Conservation (phyloP, 140 eudicot species). For the Senecio squalidus region DNA sequence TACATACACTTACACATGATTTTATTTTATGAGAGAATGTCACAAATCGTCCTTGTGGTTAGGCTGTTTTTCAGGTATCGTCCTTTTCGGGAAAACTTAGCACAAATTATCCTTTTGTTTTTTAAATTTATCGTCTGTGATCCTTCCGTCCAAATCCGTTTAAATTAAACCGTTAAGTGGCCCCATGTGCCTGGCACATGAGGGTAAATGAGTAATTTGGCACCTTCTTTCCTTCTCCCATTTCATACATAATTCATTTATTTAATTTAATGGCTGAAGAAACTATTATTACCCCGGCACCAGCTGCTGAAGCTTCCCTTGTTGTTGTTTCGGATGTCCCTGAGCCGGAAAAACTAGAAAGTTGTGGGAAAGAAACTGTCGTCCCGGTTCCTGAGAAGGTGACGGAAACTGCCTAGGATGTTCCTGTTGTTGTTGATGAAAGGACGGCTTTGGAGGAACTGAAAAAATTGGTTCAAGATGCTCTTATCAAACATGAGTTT, state of each 20-base stretch:
- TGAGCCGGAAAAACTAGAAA: conserved; percentile 33
- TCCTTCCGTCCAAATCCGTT: too few relatives aligned
- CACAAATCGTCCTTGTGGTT: too few relatives aligned
- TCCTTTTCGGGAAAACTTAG: too few relatives aligned
- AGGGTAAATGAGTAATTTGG: too few relatives aligned
- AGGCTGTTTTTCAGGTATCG: too few relatives aligned
- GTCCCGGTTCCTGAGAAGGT: conserved; percentile 7
- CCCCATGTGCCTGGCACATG: too few relatives aligned
- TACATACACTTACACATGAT: too few relatives aligned
- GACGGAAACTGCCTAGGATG: conserved; percentile 17
- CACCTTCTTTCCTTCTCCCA: neutral
- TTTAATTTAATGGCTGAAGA: conserved; percentile 42
- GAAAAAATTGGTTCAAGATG: conserved; percentile 43
- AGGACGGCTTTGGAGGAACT: conserved; percentile 63
- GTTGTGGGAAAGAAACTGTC: conserved; percentile 21
- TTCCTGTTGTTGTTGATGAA: conserved; percentile 38
- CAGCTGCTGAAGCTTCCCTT: conserved; percentile 9
- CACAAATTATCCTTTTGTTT: too few relatives aligned
- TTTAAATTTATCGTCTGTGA: too few relatives aligned
- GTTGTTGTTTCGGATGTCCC: conserved; percentile 43
- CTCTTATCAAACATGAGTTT: conserved; percentile 49
- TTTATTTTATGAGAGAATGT: too few relatives aligned
- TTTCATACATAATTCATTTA: neutral
- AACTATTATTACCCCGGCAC: conserved; percentile 15
- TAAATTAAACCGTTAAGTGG: too few relatives aligned